phyloP scores from a whole-genome alignment of 2,329 filamentous ascomycete genomes.

The Fusarium pilosicola region DNA sequence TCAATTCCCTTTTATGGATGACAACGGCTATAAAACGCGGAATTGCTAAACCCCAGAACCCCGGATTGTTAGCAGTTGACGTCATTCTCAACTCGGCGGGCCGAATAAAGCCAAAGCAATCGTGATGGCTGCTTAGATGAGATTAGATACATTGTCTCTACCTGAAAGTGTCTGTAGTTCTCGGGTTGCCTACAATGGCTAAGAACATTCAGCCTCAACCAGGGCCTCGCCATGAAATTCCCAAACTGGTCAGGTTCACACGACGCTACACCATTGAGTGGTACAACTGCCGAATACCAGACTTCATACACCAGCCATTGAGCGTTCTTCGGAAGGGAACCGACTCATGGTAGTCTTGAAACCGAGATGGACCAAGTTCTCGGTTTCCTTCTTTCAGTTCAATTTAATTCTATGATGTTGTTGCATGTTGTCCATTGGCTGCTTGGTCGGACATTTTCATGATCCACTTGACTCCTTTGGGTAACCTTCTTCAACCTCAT shows the following conservation, averaged over 20 bases:
- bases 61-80: conserved; percentile 24
- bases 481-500: neutral
- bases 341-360: too few relatives aligned
- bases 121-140: neutral
- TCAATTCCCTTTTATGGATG: neutral
- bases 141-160: neutral
- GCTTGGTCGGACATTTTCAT: conserved; percentile 2
- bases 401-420: neutral
- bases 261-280: neutral
- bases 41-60: conserved; percentile 4
- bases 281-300: neutral
- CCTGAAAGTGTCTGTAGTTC: neutral
- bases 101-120: conserved; percentile 28
- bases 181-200: conserved; percentile 11
- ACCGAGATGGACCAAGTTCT: neutral
- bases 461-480: neutral
- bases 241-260: neutral
- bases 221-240: neutral
- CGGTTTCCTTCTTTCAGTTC: neutral
- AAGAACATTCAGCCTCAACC: neutral
- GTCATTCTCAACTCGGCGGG: conserved; percentile 26
- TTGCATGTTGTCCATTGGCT: neutral
- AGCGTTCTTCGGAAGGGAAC: neutral
- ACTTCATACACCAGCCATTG: neutral
- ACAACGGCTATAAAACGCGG: neutral